Conservation (phyloP, 2,329 filamentous ascomycete genomes). For the Cladosporium halotolerans region DNA sequence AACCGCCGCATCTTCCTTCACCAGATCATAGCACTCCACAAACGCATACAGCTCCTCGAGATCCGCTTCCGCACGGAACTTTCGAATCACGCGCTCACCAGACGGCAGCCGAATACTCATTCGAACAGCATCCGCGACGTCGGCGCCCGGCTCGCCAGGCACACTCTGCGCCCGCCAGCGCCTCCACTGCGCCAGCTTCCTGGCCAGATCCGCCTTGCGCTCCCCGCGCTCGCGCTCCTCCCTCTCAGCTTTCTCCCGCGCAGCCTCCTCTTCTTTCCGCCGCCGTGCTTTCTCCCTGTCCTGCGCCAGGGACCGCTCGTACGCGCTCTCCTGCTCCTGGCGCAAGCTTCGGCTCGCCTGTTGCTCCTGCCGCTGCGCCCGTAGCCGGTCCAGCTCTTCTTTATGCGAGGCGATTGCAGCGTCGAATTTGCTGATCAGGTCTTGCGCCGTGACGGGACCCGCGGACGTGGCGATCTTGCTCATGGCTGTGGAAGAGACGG, state of each 20-base stretch:
- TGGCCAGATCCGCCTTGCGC: constrained; percentile 51
- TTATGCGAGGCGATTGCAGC: constrained; percentile 67
- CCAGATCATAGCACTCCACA: constrained; percentile 80
- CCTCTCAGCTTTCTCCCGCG: constrained; percentile 54
- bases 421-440: constrained; percentile 71
- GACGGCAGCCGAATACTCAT: constrained; percentile 57
- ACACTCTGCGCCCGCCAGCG: constrained; percentile 69
- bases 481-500: constrained; percentile 80
- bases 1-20: constrained; percentile 16
- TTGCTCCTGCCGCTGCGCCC: constrained; percentile 72
- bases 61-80: constrained; percentile 61
- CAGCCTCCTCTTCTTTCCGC: constrained; percentile 68
- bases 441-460: constrained; percentile 62
- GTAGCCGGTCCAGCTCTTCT: constrained; percentile 66
- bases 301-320: constrained; percentile 81
- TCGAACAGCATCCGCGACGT: constrained; percentile 65
- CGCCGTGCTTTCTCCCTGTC: constrained; percentile 79
- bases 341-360: constrained; percentile 73
- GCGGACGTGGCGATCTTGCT: constrained; percentile 74
- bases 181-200: constrained; percentile 65
- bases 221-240: constrained; percentile 60
- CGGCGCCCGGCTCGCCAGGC: constrained; percentile 58
- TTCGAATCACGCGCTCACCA: constrained; percentile 69
- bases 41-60: constrained; percentile 93
- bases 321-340: constrained; percentile 86